Evolutionary conservation across 306 rosid genomes (phyloP), one percentile per base, ranked within the genome.

Genomic region (Benincasa hispida): DNA sequence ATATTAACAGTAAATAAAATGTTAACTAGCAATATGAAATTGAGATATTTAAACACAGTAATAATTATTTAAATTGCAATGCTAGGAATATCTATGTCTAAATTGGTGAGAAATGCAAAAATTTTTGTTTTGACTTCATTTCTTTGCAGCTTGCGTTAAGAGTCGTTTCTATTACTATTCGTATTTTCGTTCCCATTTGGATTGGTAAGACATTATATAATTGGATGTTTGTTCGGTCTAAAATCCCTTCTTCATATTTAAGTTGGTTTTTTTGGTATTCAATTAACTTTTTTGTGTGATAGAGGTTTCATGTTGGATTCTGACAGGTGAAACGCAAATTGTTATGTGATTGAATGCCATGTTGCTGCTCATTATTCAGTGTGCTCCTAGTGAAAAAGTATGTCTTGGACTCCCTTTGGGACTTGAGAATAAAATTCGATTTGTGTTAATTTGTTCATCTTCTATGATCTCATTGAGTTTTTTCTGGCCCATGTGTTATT

Each of bases 291-390:
- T 68, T 35, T 85, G 83, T 85, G 79, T 82, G 80, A 85, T 78
- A 94, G 98, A 94, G 97, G 98, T 94, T 79, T 94, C 98, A 21
- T 94, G 98, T 87, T 94, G 98, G 97, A 94, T 94, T 83, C 83
- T 94, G 83, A 94, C 98, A 41, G 97, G 98, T 82, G 98, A 94
- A 79, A 83, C 97, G 79, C 97, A 94, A 87, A 94, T 97, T 54
- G 98, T 96, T 83, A 97, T 74, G 98, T 94, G 86, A 94, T 83
- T 94, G 85, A 94, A 97, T 88, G 97, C 91, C 79, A 97, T 94
- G 32, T 28, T 1, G 76, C 88, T 94, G 81, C 96, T 94, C 79
- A 28, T 28, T 28, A 94, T 94, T 84, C 98, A 94, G 84, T 94
- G 97, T 72, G 98, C 98, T 58, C 90, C 91, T 15, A 94, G 98